These are phyloP conservation scores for Forsythia viridissima DNA, from an alignment of 257 asterid species.

Conservation along the genomic window DNA sequence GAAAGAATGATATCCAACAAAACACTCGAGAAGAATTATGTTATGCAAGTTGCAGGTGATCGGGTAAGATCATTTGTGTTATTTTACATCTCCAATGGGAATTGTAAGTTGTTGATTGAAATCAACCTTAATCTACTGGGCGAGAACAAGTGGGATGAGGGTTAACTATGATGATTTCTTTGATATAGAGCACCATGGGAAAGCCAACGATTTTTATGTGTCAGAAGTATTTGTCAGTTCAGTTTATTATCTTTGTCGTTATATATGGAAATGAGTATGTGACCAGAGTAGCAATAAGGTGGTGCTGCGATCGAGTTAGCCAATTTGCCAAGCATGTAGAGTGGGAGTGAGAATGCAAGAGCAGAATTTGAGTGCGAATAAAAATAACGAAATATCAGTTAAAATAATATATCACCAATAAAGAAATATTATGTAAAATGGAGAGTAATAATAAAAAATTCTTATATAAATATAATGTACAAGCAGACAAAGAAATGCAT, in stretches of 20 bases:
- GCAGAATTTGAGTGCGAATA: not conserved
- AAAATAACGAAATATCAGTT: not conserved
- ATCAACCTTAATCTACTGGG: not conserved
- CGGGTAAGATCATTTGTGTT: slow-evolving; percentile 42
- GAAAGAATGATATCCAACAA: slow-evolving; percentile 70
- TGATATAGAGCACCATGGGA: not conserved
- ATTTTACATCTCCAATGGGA: not conserved
- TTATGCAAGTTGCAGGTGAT: slow-evolving; percentile 66
- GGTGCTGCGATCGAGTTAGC: not conserved
- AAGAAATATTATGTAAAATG: not conserved
- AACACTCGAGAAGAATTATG: slow-evolving; percentile 63
- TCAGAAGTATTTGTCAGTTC: not conserved
- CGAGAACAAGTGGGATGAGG: not conserved
- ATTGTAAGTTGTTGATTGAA: not conserved
- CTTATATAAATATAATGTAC: not conserved
- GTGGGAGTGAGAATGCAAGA: not conserved
- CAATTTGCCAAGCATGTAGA: not conserved
- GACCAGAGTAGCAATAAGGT: not conserved
- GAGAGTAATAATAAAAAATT: not conserved
- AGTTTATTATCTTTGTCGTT: not conserved
- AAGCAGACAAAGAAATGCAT: not conserved
- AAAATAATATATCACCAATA: not conserved
- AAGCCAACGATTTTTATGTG: not conserved
- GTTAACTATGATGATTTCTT: not conserved
- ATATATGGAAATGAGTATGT: not conserved